These are phyloP conservation scores for Aspergillus melleus DNA, from an alignment of 2,329 filamentous ascomycete species.

Conservation along the genomic window DNA sequence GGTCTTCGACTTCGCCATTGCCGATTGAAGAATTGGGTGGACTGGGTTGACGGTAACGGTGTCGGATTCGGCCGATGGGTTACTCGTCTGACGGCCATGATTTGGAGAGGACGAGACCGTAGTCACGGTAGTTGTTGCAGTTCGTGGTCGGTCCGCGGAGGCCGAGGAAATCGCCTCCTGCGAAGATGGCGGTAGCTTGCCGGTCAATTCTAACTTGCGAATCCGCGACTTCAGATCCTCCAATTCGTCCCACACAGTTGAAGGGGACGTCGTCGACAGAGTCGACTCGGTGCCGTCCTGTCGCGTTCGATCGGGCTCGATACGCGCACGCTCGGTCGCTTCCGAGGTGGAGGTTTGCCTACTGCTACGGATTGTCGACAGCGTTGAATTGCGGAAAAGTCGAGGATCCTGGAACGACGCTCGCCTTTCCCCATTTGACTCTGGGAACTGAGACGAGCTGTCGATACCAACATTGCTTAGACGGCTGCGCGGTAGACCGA, in stretches of 20 bases:
- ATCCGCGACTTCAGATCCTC: conserved; percentile 95
- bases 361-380: conserved; percentile 37
- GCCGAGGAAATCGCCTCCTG: conserved; percentile 74
- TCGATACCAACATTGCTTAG: conserved; percentile 39
- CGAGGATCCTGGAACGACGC: conserved; percentile 36
- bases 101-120: conserved; percentile 90
- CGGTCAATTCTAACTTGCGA: conserved; percentile 82
- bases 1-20: conserved; percentile 73
- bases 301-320: conserved; percentile 36
- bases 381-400: conserved; percentile 33
- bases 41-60: conserved; percentile 52
- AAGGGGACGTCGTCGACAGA: conserved; percentile 81
- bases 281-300: conserved; percentile 79
- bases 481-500: conserved; percentile 38
- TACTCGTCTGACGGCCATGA: conserved; percentile 58
- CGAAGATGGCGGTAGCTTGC: conserved; percentile 80
- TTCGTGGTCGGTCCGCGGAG: conserved; percentile 79
- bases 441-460: conserved; percentile 31
- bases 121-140: conserved; percentile 86
- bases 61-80: conserved; percentile 35
- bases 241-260: conserved; percentile 95
- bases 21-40: conserved; percentile 77
- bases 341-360: conserved; percentile 38
- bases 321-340: conserved; percentile 33
- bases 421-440: conserved; percentile 30